Conservation (phyloP, 106 monocot genomes). For the Gastrodia elata region DNA sequence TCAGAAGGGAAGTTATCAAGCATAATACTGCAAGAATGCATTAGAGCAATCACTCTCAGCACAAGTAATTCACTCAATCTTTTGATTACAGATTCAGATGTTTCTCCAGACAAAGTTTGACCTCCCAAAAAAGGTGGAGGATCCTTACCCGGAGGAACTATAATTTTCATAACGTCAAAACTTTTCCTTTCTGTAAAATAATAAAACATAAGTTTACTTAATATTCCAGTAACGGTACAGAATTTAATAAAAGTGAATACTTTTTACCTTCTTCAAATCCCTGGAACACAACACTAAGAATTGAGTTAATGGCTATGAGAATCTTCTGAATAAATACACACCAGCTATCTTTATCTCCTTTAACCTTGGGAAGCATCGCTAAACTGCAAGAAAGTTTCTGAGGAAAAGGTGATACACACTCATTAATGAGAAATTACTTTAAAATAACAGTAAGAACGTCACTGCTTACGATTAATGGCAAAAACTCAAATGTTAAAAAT, state of each 20-base stretch:
- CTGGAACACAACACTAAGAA: slow-evolving; percentile 61
- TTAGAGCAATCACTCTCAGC: slow-evolving; percentile 50
- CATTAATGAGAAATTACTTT: background rate
- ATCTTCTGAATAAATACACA: slow-evolving; percentile 60
- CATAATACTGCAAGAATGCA: slow-evolving; percentile 61
- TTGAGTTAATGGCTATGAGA: slow-evolving; percentile 47
- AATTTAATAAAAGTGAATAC: background rate
- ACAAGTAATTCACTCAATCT: slow-evolving; percentile 28
- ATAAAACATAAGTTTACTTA: background rate
- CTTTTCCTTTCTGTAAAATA: slow-evolving; percentile 44
- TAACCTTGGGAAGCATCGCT: slow-evolving; percentile 62
- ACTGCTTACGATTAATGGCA: background rate
- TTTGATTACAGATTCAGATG: slow-evolving; percentile 20
- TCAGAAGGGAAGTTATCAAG: slow-evolving; percentile 57
- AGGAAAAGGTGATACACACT: background rate
- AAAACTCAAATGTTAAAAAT: background rate
- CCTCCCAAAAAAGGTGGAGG: slow-evolving; percentile 49
- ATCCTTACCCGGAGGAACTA: slow-evolving; percentile 72
- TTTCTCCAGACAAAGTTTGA: slow-evolving; percentile 20
- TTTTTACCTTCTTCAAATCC: slow-evolving; percentile 78
- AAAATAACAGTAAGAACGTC: background rate
- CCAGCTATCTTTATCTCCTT: slow-evolving; percentile 68
- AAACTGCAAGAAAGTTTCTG: slow-evolving; percentile 55
- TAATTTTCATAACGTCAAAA: slow-evolving; percentile 39
- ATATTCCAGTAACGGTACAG: background rate